Evolutionary conservation across 768 basidiomycete genomes (phyloP), one percentile per base, ranked within the genome.

Genomic region (Agaricus sinodeliciosus): DNA sequence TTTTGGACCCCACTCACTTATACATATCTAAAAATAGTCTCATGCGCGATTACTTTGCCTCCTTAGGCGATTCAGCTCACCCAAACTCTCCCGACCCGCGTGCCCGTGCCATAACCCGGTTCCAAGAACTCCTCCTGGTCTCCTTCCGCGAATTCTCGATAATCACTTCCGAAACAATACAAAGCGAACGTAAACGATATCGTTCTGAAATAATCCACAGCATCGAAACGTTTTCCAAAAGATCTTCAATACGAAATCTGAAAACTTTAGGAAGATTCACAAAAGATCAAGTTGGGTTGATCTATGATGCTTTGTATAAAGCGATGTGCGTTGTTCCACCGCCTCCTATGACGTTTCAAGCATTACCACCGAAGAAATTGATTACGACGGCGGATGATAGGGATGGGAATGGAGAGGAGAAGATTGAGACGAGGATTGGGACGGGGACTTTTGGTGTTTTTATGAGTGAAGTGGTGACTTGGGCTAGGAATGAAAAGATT

Each of bases 141-240:
- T 95, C 96, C 2, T 99, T 99, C 81, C 82, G 96, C 52, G 96
- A 99, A 65, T 98, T 99, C 66, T 87, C 91, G 3, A 79, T 93
- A 57, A 96, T 99, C 66, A 93, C 93, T 0, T 95, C 97, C 60
- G 96, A 98, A 9, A 87, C 88, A 15, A 97, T 99, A 60, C 79
- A 81, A 13, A 75, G 80, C 11, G 96, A 99, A 67, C 84, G 96
- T 19, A 80, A 81, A 57, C 81, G 85, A 44, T 92, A 89, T 73
- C 80, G 95, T 44, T 80, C 83, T 31, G 94, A 97, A 62, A 88
- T 99, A 56, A 83, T 96, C 36, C 83, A 90, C 63, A 90, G 82
- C 60, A 93, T 99, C 57, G 96, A 99, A 71, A 81, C 80, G 3
- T 99, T 98, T 69, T 85, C 93, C 15, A 97, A 94, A 66, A 85